Evolutionary conservation across 2,329 filamentous ascomycete species (phyloP), one percentile per base, ranked within the genome.

Genomic region (Colletotrichum sp.): DNA sequence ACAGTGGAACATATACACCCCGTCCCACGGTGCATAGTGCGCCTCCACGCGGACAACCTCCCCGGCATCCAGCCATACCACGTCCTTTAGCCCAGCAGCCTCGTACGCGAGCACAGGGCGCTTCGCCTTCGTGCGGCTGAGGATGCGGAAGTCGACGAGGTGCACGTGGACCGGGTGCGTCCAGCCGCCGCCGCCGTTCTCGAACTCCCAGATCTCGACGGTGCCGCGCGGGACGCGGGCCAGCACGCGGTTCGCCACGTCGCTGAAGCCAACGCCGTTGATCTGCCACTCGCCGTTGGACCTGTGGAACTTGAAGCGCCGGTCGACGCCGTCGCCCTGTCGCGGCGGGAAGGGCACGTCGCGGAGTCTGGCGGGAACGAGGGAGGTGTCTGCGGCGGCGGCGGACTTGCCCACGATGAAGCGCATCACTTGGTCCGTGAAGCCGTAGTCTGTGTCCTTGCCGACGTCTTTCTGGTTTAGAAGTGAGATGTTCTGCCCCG

Each of bases 111-210:
- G 78, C 6, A 92, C 86, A 14, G 79, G 80, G 4, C 86, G 83
- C 24, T 65, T 26, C 12, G 86, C 86, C 6, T 88, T 87, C 0
- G 80, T 86, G 21, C 90, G 88, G 9, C 83, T 84, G 26, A 91
- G 78, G 43, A 92, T 84, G 71, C 89, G 87, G 81, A 92, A 90
- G 78, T 92, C 90, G 64, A 93, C 87, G 2, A 92, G 84, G 79
- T 92, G 91, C 64, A 92, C 87, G 80, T 92, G 91, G 36, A 89
- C 83, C 1, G 90, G 90, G 78, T 92, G 90, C 3, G 87, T 86
- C 81, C 88, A 89, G 30, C 86, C 87, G 18, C 87, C 89, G 16
- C 84, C 85, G 30, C 82, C 83, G 80, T 92, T 91, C 74, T 85
- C 83, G 7, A 90, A 82, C 79, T 87, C 84, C 88, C 88, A 90